Conservation (phyloP, 176 grass and related monocot species). For the Oryza australiensis region DNA sequence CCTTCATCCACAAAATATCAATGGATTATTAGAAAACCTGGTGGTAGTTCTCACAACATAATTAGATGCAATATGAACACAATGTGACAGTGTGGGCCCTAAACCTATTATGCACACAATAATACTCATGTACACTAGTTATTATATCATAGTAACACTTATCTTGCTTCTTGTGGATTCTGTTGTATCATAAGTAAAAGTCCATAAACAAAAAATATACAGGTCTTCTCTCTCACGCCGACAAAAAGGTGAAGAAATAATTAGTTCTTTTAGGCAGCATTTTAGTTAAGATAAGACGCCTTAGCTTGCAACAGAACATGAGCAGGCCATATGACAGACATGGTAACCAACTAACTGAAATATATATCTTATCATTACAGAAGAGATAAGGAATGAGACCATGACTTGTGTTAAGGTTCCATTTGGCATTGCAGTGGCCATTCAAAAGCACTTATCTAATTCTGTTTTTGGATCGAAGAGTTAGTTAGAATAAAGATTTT, state of each 20-base stretch:
- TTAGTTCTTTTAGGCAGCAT: conserved; percentile 3
- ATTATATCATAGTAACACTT: conserved; percentile 11
- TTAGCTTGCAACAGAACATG: conserved; percentile 20
- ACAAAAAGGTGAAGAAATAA: conserved; percentile 34
- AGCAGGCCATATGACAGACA: too few relatives aligned
- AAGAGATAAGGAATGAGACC: background rate
- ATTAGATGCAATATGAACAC: background rate
- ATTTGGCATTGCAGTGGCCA: too few relatives aligned
- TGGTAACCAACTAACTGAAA: too few relatives aligned
- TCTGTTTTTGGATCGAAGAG: too few relatives aligned
- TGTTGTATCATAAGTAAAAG: conserved; percentile 95
- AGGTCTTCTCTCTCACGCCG: conserved; percentile 92
- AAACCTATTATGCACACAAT: conserved; percentile 1
- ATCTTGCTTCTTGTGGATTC: conserved; percentile 93
- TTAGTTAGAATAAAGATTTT: too few relatives aligned
- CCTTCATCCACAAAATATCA: too few relatives aligned
- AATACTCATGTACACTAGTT: conserved; percentile 6
- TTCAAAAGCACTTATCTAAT: too few relatives aligned
- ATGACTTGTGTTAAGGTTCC: background rate
- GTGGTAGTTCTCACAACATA: background rate
- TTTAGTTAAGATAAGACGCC: conserved; percentile 2
- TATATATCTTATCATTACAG: too few relatives aligned
- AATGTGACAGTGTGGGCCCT: background rate
- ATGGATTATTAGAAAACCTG: conserved; percentile 13
- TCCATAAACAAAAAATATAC: conserved; percentile 91